Base-by-base conservation (phyloP, 2,329 filamentous ascomycete species). In the Phialocephala subalpina region DNA sequence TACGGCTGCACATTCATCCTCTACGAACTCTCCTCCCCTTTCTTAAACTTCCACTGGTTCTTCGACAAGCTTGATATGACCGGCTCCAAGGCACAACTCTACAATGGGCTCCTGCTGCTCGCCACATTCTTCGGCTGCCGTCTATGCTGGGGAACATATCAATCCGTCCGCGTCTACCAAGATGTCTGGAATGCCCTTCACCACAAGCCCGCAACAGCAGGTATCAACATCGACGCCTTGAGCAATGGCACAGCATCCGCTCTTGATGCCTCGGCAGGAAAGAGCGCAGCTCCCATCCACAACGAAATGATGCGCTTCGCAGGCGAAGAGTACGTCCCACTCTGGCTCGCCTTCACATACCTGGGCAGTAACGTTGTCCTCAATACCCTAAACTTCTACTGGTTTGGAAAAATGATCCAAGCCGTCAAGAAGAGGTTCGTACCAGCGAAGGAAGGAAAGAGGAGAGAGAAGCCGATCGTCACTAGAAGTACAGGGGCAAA, bases 1-100 rank as follows among this genome's bases (percentile, higher is more conserved):
- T 97, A 96, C 79, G 91, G 87, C 64, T 86, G 86, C 64, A 87
- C 88, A 66, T 97, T 97, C 79, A 92, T 97, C 74, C 89, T 96
- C 65, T 97, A 94, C 86, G 93, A 97, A 79, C 86, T 97, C 45
- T 94, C 92, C 29, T 92, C 90, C 4, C 92, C 92, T 8, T 94
- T 96, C 78, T 84, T 96, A 65, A 97, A 97, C 77, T 86, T 95
- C 76, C 93, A 97, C 82, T 97, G 93, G 93, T 96, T 96, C 82
- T 92, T 92, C 80, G 93, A 97, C 80, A 97, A 97, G 82, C 82
- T 95, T 66, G 86, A 88, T 74, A 89, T 93, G 84, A 96, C 93
- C 0, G 93, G 93, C 40, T 89, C 90, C 22, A 84, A 82, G 61
- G 79, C 87, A 27, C 93, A 96, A 80, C 84, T 94, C 33, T 89